Evolutionary conservation across 441 rosid species (phyloP), one percentile per base, ranked within the genome.

Genomic region (Metrosideros polymorpha): DNA sequence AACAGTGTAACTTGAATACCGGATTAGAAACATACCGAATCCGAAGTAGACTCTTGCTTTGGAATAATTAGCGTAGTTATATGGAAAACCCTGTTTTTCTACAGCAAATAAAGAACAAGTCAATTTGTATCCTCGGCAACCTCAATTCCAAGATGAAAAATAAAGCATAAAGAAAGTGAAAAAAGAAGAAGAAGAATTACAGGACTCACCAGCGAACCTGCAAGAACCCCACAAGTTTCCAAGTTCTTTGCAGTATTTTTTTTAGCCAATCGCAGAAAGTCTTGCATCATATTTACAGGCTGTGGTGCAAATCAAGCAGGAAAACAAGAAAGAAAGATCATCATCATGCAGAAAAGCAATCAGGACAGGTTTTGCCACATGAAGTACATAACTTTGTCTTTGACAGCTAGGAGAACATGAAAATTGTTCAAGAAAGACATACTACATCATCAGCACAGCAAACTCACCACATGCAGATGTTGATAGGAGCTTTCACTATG

Each of bases 31-130:
- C 91, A 51, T 95, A 96, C 99, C 89, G 96, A 94, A 95, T 98
- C 99, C 83, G 99, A 95, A 83, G 99, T 98, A 56, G 98, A 94
- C 91, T 96, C 98, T 90, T 98, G 99, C 96, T 98, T 98, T 82
- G 99, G 99, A 86, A 98, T 89, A 87, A 96, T 95, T 86, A 98
- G 99, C 12, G 95, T 93, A 52, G 97, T 96, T 87, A 98, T 95
- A 83, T 98, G 97, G 90, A 98, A 98, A 79, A 95, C 97, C 93
- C 94, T 95, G 92, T 98, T 95, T 95, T 95, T 96, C 99, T 95
- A 57, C 91, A 86, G 83, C 84, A 63, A 52, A 18, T 30, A 61
- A 57, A 57, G 32, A 66, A 50, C n/a, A 82, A 39, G 35, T 51
- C 24, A 83, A 35, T 30, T 83, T 32, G 32, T 35, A 83, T 47